Evolutionary conservation across 2,329 filamentous ascomycete species (phyloP).

Genomic region (Aotearoamyces nothofagi): DNA sequence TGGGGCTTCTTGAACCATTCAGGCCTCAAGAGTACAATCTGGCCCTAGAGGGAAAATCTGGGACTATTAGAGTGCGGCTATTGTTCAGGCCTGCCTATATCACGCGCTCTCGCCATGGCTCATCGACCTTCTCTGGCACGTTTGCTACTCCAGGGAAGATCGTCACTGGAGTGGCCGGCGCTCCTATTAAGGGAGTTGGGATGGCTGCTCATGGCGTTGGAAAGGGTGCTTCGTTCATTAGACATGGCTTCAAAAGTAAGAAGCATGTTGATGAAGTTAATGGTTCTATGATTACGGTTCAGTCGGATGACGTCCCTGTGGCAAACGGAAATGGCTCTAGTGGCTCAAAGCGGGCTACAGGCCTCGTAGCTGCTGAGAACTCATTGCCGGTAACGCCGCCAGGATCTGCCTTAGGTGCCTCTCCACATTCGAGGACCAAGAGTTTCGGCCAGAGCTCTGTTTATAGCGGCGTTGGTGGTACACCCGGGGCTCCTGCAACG

Average conservation of each 20-base stretch:
- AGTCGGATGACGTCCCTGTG: constrained; percentile 22
- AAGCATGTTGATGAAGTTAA: constrained; percentile 34
- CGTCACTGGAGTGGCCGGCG: constrained; percentile 65
- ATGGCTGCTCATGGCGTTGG: constrained; percentile 54
- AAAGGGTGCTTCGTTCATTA: constrained; percentile 82
- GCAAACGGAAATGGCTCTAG: constrained; percentile 15
- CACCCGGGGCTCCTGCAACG: constrained; percentile 36
- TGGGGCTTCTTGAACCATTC: constrained; percentile 76
- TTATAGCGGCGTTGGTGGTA: constrained; percentile 39
- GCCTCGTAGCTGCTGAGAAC: constrained; percentile 6
- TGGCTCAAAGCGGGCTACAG: constrained; percentile 9
- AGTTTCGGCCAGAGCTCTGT: constrained; percentile 52
- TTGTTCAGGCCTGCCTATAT: constrained; percentile 92
- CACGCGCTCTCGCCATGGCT: constrained; percentile 71
- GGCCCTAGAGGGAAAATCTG: constrained; percentile 76
- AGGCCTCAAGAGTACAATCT: constrained; percentile 60
- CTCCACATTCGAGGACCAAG: constrained; percentile 28
- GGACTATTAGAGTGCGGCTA: constrained; percentile 65
- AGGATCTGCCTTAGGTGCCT: constrained; percentile 8
- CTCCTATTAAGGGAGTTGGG: constrained; percentile 84
- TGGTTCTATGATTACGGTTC: constrained; percentile 27
- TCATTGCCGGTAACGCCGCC: constrained; percentile 13
- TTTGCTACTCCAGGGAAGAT: constrained; percentile 81
- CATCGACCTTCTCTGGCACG: constrained; percentile 82
- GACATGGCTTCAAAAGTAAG: constrained; percentile 64